Percentiles rank a stretch among this genome's conserved stretches.
These are phyloP conservation scores for Thalassiosira oceanica DNA, from an alignment of 352 stramenopile genomes.

Conservation along the genomic window DNA sequence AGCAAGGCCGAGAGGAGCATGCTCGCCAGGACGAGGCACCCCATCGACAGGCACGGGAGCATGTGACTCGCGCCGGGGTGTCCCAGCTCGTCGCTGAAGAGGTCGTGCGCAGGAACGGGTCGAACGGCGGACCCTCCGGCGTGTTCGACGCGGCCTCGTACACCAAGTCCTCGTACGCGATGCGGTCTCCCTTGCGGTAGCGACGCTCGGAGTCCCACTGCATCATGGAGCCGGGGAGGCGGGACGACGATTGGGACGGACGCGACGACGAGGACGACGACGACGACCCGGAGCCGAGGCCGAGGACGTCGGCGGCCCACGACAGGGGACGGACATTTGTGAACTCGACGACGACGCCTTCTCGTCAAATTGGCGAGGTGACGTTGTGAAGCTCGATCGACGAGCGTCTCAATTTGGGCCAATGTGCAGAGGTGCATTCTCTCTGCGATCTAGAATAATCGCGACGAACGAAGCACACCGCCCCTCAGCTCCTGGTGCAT, in stretches of 20 bases:
- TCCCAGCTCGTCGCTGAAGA: conserved; percentile 57
- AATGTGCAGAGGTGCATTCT: too few relatives aligned
- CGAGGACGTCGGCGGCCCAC: not conserved
- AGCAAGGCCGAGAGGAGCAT: conserved; percentile 7
- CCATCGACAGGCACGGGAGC: conserved; percentile 31
- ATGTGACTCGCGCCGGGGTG: conserved; percentile 53
- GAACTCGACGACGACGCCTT: too few relatives aligned
- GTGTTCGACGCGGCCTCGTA: conserved; percentile 64
- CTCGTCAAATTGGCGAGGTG: too few relatives aligned
- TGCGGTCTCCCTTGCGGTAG: conserved; percentile 70
- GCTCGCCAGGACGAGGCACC: conserved; percentile 15
- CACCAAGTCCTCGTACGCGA: conserved; percentile 32
- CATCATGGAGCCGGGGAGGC: conserved; percentile 29
- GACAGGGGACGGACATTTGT: too few relatives aligned
- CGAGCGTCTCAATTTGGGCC: too few relatives aligned
- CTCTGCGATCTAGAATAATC: too few relatives aligned
- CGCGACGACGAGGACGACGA: not conserved
- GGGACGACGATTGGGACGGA: not conserved
- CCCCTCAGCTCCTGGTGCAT: too few relatives aligned
- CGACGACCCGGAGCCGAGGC: not conserved
- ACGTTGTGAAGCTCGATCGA: too few relatives aligned
- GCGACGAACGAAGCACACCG: too few relatives aligned
- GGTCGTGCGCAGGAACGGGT: conserved; percentile 46
- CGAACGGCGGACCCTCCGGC: conserved; percentile 62
- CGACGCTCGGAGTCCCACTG: conserved; percentile 61